Evolutionary conservation across 2,329 filamentous ascomycete species (phyloP), one percentile per base, ranked within the genome.

Genomic region (Neonectria neomacrospora): DNA sequence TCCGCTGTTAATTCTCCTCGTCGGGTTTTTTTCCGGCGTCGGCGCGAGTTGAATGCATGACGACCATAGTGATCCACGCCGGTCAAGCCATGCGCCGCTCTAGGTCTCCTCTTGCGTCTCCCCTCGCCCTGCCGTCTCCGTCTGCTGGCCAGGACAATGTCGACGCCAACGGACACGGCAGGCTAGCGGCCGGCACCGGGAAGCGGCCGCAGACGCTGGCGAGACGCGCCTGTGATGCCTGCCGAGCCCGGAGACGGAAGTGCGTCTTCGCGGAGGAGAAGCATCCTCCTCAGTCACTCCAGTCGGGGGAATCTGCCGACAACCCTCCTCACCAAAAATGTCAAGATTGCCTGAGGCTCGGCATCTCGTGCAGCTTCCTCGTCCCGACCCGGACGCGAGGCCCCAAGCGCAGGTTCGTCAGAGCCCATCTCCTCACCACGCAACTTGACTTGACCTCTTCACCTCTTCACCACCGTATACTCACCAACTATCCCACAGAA

Each of bases 141-240:
- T 34, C 56, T 11, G 42, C 58, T 41, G 47, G 37, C 34, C 41
- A 53, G 23, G 23, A 39, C 22, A 34, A 16, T 22, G 23, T 5
- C 51, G 26, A 23, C 42, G 41, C 48, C 28, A 22, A 16, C 30
- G 26, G 23, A 18, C 20, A 45, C 14, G 16, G 34, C 26, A 18
- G 45, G 22, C 11, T 48, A 5, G 47, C 22, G 18, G 18, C 32
- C 37, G 39, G 30, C 30, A 20, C 18, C 5, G 37, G 48, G 30
- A 51, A 32, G 32, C 54, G 45, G 18, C 37, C 54, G 12, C 63
- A 61, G 28, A 66, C 57, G 11, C 59, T 73, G 26, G 67, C 70
- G 8, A 64, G 63, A n/a, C 61, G 71, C 45, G 71, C 71, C 2
- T 73, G 71, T 45, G 70, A 72, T 61, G 70, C 68, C 11, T 72